phyloP scores from a whole-genome alignment of 306 rosid genomes.

The Castanea sativa region DNA sequence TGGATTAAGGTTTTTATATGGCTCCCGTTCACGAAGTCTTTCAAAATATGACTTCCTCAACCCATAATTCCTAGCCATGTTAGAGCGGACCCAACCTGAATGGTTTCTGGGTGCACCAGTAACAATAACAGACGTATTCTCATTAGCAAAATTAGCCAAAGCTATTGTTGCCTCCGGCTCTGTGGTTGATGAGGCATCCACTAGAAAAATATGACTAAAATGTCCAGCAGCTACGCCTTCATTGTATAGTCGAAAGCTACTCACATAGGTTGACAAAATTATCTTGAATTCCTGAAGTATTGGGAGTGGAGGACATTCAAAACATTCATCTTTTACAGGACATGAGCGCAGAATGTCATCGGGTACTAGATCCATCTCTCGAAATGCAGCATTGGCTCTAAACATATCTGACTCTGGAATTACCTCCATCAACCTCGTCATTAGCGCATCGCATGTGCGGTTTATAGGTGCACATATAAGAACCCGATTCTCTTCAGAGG shows the following conservation, averaged over 20 bases:
- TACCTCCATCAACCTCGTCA: no score
- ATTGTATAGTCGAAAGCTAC: slow-evolving; percentile 1
- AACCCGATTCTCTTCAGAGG: no score
- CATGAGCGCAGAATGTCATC: slow-evolving; percentile 30
- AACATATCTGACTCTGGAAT: no score
- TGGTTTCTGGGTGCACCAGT: slow-evolving; percentile 13
- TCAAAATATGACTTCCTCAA: slow-evolving; percentile 26
- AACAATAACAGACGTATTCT: slow-evolving; percentile 27
- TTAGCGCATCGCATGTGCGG: no score
- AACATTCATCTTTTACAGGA: slow-evolving; percentile 19
- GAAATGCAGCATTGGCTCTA: not conserved
- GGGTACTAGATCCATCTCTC: slow-evolving; percentile 25
- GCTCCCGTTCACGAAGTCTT: slow-evolving; percentile 16
- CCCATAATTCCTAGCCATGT: slow-evolving; percentile 21
- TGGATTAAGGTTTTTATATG: not conserved
- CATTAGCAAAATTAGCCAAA: slow-evolving; percentile 22
- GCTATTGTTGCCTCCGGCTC: slow-evolving; percentile 31
- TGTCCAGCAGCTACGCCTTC: not conserved
- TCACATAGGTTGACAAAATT: slow-evolving; percentile 36
- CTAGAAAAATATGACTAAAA: slow-evolving; percentile 34
- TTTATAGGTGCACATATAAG: no score
- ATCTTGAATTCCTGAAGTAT: slow-evolving; percentile 25
- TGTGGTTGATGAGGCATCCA: slow-evolving; percentile 37
- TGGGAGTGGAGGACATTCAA: slow-evolving; percentile 26
- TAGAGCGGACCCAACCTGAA: slow-evolving; percentile 19